Base-by-base conservation (phyloP, 179 eudicot species). In the Silene coronaria region DNA sequence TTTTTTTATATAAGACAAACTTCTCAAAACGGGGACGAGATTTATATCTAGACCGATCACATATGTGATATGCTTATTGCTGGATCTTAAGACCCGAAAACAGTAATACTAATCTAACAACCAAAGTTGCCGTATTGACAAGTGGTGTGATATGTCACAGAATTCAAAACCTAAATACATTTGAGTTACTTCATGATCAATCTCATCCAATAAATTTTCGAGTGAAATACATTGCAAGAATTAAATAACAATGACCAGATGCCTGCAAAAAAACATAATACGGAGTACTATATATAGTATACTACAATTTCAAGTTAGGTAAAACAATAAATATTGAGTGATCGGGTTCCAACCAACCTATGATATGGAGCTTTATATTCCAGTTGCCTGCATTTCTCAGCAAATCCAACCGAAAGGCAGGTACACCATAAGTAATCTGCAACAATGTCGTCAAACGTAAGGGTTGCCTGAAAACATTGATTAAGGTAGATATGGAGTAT, bases 351-450 rank as follows among this genome's bases (percentile, higher is more conserved):
- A 28, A 73, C 86, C 55, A 58, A 93, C 95, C 95, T 86, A 91
- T 91, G 65, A 93, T 85, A 72, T 93, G 98, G 63, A 93, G 95
- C 80, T 88, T 91, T 67, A 88, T 84, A 61, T 87, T 81, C 96
- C 92, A 89, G 12, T 82, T 68, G 80, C 81, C 68, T 26, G 87
- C 79, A 24, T 79, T 85, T 85, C 80, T 85, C 79, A 93, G 73
- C 73, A 91, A 77, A 74, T 65, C 83, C 55, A 91, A 76, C 65
- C 97, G 95, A 80, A 79, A 87, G 71, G 77, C 80, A 66, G 98
- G 98, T 67, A 92, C 88, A 77, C 98, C 98, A 80, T 93, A 93
- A 68, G 98, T 93, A 69, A 93, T 84, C 98, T 93, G 86, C 85
- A 79, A 26, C 74, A 78, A 38, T 60, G 72, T 62, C 42, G 72